A percentile compares a stretch with the other conserved stretches of the same genome.
phyloP scores from a whole-genome alignment of 2,329 filamentous ascomycete species.

The Biscogniauxia marginata region DNA sequence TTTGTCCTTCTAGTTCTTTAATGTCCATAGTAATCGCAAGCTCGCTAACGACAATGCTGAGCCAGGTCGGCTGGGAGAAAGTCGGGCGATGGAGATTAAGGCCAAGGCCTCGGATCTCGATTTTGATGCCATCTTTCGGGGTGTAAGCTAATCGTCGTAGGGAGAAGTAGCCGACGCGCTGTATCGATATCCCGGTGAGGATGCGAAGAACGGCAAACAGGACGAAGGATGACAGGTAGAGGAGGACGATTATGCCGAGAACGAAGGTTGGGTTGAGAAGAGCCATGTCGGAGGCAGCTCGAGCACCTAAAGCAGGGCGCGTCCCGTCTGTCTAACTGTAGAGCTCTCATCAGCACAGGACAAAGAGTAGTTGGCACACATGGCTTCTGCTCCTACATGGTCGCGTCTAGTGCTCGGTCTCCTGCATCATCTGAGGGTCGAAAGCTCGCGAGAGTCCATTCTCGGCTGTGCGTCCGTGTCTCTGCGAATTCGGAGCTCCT shows the following conservation, averaged over 20 bases:
- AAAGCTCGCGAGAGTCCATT: conserved; percentile 23
- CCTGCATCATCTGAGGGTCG: conserved; percentile 25
- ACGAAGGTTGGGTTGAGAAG: conserved; percentile 76
- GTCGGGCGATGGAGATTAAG: conserved; percentile 89
- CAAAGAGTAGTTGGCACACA: neutral
- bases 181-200: conserved; percentile 90
- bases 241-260: conserved; percentile 78
- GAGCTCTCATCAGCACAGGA: conserved; percentile 8
- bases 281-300: conserved; percentile 50
- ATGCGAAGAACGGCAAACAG: conserved; percentile 91
- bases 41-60: conserved; percentile 86
- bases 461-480: too few species aligned
- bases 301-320: conserved; percentile 27
- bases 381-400: conserved; percentile 20
- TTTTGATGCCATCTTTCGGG: conserved; percentile 80
- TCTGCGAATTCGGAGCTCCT: neutral
- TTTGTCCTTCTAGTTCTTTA: conserved; percentile 58
- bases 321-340: conserved; percentile 27
- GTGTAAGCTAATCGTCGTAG: conserved; percentile 88
- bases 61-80: conserved; percentile 95
- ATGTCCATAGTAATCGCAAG: conserved; percentile 81
- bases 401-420: conserved; percentile 17
- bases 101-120: conserved; percentile 87
- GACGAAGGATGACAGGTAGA: conserved; percentile 90
- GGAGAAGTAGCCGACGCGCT: conserved; percentile 90